Conservation (phyloP, 768 basidiomycete genomes). For the Gloeophyllum trabeum region DNA sequence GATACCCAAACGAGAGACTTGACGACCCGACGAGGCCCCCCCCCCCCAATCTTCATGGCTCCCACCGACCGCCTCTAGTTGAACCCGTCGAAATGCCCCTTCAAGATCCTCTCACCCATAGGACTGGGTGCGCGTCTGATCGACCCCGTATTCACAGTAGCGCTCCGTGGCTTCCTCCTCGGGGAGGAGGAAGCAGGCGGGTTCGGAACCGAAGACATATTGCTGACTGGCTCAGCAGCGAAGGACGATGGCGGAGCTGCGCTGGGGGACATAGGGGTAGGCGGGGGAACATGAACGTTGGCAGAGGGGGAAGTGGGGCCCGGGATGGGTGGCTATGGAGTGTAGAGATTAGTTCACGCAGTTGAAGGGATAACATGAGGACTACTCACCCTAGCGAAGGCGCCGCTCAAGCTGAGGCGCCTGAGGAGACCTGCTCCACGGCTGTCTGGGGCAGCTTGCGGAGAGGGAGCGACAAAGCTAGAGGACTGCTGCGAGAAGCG, state of each 20-base stretch:
- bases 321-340: neutral
- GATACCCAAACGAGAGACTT: no score
- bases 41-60: no score
- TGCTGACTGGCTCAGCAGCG: neutral
- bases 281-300: slow-evolving; percentile 19
- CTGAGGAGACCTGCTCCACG: slow-evolving; percentile 64
- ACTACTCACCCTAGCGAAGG: slow-evolving; percentile 43
- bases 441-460: slow-evolving; percentile 37
- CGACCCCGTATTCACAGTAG: no score
- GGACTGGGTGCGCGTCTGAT: slow-evolving; percentile 56
- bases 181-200: neutral
- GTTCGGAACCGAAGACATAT: neutral
- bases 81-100: slow-evolving; percentile 88
- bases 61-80: no score
- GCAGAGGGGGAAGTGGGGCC: slow-evolving; percentile 6
- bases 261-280: slow-evolving; percentile 10
- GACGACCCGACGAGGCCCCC: no score
- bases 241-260: slow-evolving; percentile 3
- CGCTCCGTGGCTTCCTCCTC: no score
- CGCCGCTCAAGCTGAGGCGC: slow-evolving; percentile 58
- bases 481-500: slow-evolving; percentile 39
- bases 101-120: slow-evolving; percentile 86
- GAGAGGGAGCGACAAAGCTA: slow-evolving; percentile 24
- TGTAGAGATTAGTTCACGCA: slow-evolving; percentile 1
- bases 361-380: neutral